phyloP scores from a whole-genome alignment of 208 protist species.

The Leptomonas seymouri region DNA sequence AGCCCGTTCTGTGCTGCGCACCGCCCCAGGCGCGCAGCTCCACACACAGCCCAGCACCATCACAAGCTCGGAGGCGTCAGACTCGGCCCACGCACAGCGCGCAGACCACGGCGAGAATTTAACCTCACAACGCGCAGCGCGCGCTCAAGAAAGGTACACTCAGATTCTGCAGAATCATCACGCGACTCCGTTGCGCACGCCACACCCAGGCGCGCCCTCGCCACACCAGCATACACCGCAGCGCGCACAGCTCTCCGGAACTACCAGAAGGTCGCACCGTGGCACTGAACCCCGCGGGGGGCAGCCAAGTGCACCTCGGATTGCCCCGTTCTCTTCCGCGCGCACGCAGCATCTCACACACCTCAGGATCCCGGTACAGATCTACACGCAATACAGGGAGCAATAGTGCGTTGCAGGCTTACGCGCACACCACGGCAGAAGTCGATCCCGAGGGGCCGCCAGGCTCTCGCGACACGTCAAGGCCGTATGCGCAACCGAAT shows the following conservation, averaged over 20 bases:
- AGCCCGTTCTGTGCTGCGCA: background rate
- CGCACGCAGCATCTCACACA: slow-evolving; percentile 33
- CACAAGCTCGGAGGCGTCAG: slow-evolving; percentile 5
- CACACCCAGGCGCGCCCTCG: background rate
- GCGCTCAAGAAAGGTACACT: slow-evolving; percentile 35
- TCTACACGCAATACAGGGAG: slow-evolving; percentile 20
- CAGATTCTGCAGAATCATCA: slow-evolving; percentile 34
- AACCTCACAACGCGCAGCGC: slow-evolving; percentile 16
- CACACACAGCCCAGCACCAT: background rate
- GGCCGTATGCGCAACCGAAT: slow-evolving; percentile 15
- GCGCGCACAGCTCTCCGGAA: slow-evolving; percentile 42
- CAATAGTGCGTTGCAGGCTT: slow-evolving; percentile 16
- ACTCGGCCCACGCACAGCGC: slow-evolving; percentile 12
- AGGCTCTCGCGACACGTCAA: slow-evolving; percentile 20
- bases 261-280: slow-evolving; percentile 62
- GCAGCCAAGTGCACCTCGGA: slow-evolving; percentile 55
- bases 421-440: background rate
- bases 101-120: slow-evolving; percentile 23
- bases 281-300: slow-evolving; percentile 25
- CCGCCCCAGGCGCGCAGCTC: background rate
- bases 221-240: background rate
- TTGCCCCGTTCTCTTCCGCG: slow-evolving; percentile 45
- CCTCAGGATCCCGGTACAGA: slow-evolving; percentile 48
- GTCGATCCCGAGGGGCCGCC: background rate
- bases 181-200: slow-evolving; percentile 2